Base-by-base conservation (phyloP, 768 basidiomycete genomes). In the Mycena pura region DNA sequence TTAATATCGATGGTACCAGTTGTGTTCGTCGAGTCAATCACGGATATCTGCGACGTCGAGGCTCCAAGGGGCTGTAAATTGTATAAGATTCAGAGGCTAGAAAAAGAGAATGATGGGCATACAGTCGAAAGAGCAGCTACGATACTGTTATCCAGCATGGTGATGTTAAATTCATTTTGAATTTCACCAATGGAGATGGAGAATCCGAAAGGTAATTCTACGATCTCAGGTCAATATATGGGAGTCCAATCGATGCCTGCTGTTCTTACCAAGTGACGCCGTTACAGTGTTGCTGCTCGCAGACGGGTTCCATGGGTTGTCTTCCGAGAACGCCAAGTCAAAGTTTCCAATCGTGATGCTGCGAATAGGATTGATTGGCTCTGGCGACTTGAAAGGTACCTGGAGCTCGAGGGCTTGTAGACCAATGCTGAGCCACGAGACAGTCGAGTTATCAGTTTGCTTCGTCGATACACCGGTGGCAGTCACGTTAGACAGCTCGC, bases 201-300 rank as follows among this genome's bases (percentile, higher is more conserved):
- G 71, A 92, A 92, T 10, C 90, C 90, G 61, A 92, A 92, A 29
- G 90, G 90, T 34, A 92, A 74, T 63, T 82, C 88, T 89, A 59
- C 41, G 54, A 47, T n/a, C 48, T 45, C 55, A 55, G 17, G 28
- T 56, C 13, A 52, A 59, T 31, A 58, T 57, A 51, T 14, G 11
- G 15, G 2, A 24, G 24, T 41, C 40, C n/a, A 57, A 27, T 19
- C 28, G 7, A 22, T 15, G 14, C 9, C n/a, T 17, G 17, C 80
- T n/a, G 9, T 44, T 6, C 14, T 56, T 72, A 88, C 87, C 70
- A 62, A 91, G 78, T 22, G 72, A 73, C 10, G 89, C 90, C 24
- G 82, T 76, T 17, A 91, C 82, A n/a, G 82, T 79, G 59, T 83
- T 78, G 66, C 86, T 88, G 57, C 81, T 76, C 5, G 83, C 76